phyloP scores from a whole-genome alignment of 2,329 filamentous ascomycete genomes.

The Dothistroma septosporum region DNA sequence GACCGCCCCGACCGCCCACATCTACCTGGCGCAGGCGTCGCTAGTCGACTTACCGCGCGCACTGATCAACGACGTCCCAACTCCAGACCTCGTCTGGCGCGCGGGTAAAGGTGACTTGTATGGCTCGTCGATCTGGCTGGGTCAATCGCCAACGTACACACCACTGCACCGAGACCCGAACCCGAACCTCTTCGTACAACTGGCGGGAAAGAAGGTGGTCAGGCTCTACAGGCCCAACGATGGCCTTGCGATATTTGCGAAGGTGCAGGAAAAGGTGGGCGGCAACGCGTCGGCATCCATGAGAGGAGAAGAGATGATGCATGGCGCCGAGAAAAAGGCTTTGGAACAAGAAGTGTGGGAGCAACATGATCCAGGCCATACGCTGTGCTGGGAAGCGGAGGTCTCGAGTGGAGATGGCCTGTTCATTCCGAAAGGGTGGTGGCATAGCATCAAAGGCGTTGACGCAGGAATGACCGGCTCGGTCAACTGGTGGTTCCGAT shows the following conservation, averaged over 20 bases:
- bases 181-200: slow-evolving; percentile 84
- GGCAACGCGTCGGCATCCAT: slow-evolving; percentile 48
- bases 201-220: slow-evolving; percentile 68
- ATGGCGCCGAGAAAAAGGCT: slow-evolving; percentile 63
- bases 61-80: slow-evolving; percentile 63
- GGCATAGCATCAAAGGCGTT: slow-evolving; percentile 73
- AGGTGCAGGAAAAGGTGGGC: slow-evolving; percentile 42
- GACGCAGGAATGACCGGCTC: slow-evolving; percentile 57
- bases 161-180: slow-evolving; percentile 91
- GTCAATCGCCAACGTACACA: slow-evolving; percentile 79
- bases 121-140: slow-evolving; percentile 81
- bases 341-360: slow-evolving; percentile 70
- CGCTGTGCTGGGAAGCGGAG: slow-evolving; percentile 29
- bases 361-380: slow-evolving; percentile 16
- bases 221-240: slow-evolving; percentile 63
- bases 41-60: slow-evolving; percentile 62
- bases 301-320: slow-evolving; percentile 87
- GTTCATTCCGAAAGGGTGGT: slow-evolving; percentile 80
- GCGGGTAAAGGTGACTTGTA: slow-evolving; percentile 82
- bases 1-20: slow-evolving; percentile 31
- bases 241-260: slow-evolving; percentile 62
- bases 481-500: slow-evolving; percentile 80
- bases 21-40: slow-evolving; percentile 84
- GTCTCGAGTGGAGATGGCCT: slow-evolving; percentile 65
- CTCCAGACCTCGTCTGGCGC: slow-evolving; percentile 58